These are phyloP conservation scores for Trichocladium uniseriatum DNA, from an alignment of 495 filamentous ascomycete genomes.

Conservation along the genomic window DNA sequence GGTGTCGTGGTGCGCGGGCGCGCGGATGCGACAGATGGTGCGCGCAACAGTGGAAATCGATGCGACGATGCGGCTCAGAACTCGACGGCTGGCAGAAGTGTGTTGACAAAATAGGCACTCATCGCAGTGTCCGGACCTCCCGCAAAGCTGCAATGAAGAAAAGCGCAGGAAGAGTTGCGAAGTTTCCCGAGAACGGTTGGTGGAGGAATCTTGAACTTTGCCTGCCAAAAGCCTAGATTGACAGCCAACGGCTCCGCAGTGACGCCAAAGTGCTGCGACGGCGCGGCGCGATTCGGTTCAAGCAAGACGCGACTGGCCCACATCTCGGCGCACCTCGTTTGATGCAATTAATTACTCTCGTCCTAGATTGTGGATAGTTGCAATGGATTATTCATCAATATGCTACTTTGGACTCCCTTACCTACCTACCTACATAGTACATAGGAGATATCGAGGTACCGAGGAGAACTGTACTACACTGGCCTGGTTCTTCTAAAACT, in stretches of 20 bases:
- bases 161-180: background rate
- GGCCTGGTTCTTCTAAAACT: no score
- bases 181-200: background rate
- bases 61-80: background rate
- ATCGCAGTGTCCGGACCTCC: background rate
- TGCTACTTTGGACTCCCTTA: no score
- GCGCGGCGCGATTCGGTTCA: background rate
- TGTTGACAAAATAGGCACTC: background rate
- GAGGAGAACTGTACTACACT: no score
- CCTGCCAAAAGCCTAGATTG: no score
- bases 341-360: background rate
- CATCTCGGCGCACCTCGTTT: background rate
- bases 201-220: background rate
- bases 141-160: background rate
- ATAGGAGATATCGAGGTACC: no score
- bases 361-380: no score
- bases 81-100: background rate
- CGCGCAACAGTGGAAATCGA: background rate
- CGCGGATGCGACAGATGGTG: background rate
- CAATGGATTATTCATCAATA: no score
- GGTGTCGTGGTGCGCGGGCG: background rate
- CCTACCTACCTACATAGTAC: no score
- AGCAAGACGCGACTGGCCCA: constrained; percentile 1
- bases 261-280: background rate
- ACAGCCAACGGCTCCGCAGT: background rate